Evolutionary conservation across 352 stramenopile genomes (phyloP), one percentile per base, ranked within the genome.

Genomic region (Phytophthora melonis): DNA sequence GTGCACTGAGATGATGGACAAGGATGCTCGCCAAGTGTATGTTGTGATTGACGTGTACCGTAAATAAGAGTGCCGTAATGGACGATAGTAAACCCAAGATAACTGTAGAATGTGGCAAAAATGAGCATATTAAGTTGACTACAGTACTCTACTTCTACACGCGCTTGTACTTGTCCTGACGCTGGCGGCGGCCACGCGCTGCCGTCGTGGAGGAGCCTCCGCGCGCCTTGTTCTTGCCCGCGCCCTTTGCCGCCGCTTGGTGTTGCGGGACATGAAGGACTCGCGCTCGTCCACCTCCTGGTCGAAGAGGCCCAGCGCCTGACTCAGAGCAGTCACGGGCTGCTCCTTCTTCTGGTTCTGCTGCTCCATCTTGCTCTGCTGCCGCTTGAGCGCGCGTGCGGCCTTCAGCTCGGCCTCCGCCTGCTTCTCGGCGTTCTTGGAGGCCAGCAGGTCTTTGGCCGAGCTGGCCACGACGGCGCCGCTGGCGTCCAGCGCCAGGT

Each of bases 261-360:
- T 73, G 39, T 80, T 81, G 21, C 83, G 86, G 50, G 81, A 86
- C 69, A 81, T 14, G 66, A 79, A 61, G 4, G 64, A 50, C 25
- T 79, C 58, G 36, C 43, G 70, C 54, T 78, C 63, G 43, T 85
- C 75, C 36, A 90, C 53, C 58, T 93, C 87, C 18, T 78, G 63
- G 10, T 87, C 83, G 58, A 93, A 93, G 23, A 82, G 65, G 16
- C 80, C 82, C n/a, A 93, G 63, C 3, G 87, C 84, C 65, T 93
- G 87, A 58, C 74, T 81, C 54, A 93, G 74, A 43, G 84, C 87
- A 1, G 83, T 83, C 43, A 82, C 57, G 1, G 78, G 75, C 43
- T 71, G 49, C 7, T 84, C 66, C 57, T 74, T 68, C 41, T 84
- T 75, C 53, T 75, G 58, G 8, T 64, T 49, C 52, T 77, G 36